These are phyloP conservation scores for Chlamydomonas sphaeroides DNA, from an alignment of 139 green algal genomes.

Conservation along the genomic window DNA sequence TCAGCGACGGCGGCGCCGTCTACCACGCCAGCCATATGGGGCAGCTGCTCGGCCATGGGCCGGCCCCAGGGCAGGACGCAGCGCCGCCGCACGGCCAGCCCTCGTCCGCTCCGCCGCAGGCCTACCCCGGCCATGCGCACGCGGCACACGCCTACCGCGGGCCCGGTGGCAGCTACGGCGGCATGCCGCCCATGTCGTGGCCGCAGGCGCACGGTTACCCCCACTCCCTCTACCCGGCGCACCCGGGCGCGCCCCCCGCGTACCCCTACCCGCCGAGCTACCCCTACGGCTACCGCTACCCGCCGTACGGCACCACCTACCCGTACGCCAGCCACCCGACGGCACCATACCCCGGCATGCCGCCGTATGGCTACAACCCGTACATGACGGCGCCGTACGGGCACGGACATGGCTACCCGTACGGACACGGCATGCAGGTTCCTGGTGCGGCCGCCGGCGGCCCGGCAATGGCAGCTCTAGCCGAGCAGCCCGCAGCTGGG, in stretches of 20 bases:
- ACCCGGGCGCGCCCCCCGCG: too few relatives aligned
- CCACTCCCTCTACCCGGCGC: neutral
- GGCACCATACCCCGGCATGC: neutral
- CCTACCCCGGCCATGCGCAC: neutral
- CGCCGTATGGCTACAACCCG: too few relatives aligned
- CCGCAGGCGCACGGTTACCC: neutral
- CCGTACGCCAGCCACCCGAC: neutral
- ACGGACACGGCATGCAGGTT: too few relatives aligned
- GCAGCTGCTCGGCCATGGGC: too few relatives aligned
- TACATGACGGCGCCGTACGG: neutral
- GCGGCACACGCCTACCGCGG: neutral
- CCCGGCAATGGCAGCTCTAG: too few relatives aligned
- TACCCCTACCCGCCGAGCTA: neutral
- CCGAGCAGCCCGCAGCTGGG: too few relatives aligned
- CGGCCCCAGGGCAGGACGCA: too few relatives aligned
- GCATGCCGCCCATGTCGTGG: neutral
- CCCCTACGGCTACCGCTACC: conserved; percentile 3
- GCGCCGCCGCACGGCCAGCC: too few relatives aligned
- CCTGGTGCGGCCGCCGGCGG: too few relatives aligned
- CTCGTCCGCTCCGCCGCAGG: too few relatives aligned
- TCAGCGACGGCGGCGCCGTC: conserved; percentile 6
- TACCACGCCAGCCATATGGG: neutral
- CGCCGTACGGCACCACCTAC: neutral
- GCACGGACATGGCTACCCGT: neutral
- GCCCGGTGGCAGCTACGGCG: neutral